Conservation (phyloP, 495 filamentous ascomycete genomes). For the Staphylotrichum tortipilum region DNA sequence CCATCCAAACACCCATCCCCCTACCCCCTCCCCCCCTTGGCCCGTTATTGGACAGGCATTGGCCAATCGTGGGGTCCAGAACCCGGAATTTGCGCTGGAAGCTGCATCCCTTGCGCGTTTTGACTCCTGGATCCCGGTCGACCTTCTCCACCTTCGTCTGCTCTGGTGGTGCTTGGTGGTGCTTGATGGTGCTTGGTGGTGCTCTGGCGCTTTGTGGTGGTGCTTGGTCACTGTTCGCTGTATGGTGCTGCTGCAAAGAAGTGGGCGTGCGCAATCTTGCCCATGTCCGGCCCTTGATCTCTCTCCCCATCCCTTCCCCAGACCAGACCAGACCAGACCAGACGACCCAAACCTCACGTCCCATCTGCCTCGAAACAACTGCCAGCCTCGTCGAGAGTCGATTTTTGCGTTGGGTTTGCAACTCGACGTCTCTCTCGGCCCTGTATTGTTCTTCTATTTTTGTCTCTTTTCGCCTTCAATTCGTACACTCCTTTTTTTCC, state of each 20-base stretch:
- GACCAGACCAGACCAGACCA: slow-evolving; percentile 21
- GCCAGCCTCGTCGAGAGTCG: no score
- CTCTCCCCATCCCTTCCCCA: slow-evolving; percentile 15
- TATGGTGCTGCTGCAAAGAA: no score
- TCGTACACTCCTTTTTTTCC: slow-evolving; percentile 21
- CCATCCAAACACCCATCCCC: neutral
- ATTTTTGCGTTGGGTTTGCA: neutral
- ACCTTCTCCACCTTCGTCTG: slow-evolving; percentile 18
- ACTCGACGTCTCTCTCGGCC: neutral
- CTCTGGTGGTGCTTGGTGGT: no score
- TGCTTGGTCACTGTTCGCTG: no score
- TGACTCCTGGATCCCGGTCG: slow-evolving; percentile 7
- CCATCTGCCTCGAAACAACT: no score
- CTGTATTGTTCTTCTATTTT: neutral
- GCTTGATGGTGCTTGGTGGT: no score
- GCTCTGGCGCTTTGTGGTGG: no score
- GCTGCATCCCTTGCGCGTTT: slow-evolving; percentile 16
- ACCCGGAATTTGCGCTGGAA: slow-evolving; percentile 6
- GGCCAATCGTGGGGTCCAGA: slow-evolving; percentile 18
- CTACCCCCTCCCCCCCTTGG: slow-evolving; percentile 3
- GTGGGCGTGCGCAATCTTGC: slow-evolving; percentile 18
- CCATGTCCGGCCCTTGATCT: slow-evolving; percentile 9
- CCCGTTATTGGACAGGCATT: slow-evolving; percentile 10
- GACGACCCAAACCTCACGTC: no score
- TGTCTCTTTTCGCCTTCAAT: slow-evolving; percentile 13